phyloP scores from a whole-genome alignment of 2,329 filamentous ascomycete genomes.

The Fonsecaea monophora region DNA sequence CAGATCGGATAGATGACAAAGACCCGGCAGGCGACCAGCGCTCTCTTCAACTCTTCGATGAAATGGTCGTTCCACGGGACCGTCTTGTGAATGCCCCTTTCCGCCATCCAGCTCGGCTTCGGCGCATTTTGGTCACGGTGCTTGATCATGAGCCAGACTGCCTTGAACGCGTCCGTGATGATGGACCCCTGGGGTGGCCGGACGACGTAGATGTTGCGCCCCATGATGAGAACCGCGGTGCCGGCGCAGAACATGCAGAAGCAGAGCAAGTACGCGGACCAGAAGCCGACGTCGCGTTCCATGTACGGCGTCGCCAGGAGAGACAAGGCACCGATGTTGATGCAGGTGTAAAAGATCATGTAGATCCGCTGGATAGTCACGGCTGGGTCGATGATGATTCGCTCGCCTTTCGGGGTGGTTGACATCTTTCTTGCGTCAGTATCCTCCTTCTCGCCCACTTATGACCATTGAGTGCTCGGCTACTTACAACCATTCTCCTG shows the following conservation, averaged over 20 bases:
- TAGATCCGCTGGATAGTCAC: conserved; percentile 73
- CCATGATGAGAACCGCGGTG: conserved; percentile 60
- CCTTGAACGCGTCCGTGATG: conserved; percentile 70
- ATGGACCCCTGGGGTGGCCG: conserved; percentile 66
- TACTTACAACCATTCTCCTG: conserved; percentile 57
- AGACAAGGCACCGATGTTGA: conserved; percentile 75
- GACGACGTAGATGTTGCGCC: conserved; percentile 55
- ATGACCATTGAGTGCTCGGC: not conserved
- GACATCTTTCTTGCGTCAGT: conserved; percentile 40
- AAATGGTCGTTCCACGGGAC: conserved; percentile 73
- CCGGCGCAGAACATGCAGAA: conserved; percentile 69
- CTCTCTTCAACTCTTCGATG: conserved; percentile 73
- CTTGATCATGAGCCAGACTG: conserved; percentile 60
- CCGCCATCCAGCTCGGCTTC: conserved; percentile 70
- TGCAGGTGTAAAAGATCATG: conserved; percentile 77
- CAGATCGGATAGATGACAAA: conserved; percentile 73
- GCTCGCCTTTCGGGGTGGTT: conserved; percentile 55
- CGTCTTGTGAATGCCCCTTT: conserved; percentile 51
- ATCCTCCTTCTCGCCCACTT: not conserved
- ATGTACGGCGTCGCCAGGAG: conserved; percentile 71
- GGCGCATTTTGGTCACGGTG: conserved; percentile 65
- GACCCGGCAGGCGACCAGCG: conserved; percentile 71
- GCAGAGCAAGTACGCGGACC: conserved; percentile 68
- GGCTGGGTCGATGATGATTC: conserved; percentile 70
- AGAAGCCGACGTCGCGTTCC: conserved; percentile 71